Conservation (phyloP, 1,284 basidiomycete genomes). For the Lignosus rhinocerotis region DNA sequence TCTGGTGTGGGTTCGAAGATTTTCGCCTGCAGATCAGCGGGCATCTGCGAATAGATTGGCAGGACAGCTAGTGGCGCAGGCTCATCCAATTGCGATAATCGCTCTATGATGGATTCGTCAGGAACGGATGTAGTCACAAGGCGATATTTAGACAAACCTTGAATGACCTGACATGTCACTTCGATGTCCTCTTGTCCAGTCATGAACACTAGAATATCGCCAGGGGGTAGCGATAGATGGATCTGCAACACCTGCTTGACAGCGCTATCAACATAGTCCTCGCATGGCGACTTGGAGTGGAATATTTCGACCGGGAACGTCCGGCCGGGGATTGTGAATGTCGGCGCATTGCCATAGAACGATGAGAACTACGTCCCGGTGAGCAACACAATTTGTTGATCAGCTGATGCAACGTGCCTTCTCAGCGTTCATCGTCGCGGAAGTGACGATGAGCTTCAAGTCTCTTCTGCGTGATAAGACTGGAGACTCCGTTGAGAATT, state of each 20-base stretch:
- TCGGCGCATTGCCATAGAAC: constrained; percentile 95
- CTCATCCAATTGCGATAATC: constrained; percentile 88
- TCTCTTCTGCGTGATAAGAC: constrained; percentile 91
- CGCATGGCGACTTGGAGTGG: constrained; percentile 96
- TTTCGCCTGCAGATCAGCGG: constrained; percentile 96
- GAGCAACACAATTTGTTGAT: neutral
- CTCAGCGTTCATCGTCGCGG: constrained; percentile 98
- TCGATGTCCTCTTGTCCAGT: constrained; percentile 99
- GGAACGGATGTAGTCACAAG: constrained; percentile 5
- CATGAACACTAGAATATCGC: constrained; percentile 99
- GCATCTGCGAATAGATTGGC: constrained; percentile 99
- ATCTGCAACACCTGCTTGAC: constrained; percentile 98
- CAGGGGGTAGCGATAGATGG: constrained; percentile 90
- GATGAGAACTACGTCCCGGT: constrained; percentile 69
- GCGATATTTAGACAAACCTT: constrained; percentile 52
- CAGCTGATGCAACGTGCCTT: constrained; percentile 55
- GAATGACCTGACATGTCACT: constrained; percentile 87
- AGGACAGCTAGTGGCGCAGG: constrained; percentile 84
- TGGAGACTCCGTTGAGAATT: constrained; percentile 33
- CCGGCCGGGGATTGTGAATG: constrained; percentile 96
- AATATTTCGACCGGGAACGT: constrained; percentile 98
- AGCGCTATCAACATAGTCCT: constrained; percentile 97
- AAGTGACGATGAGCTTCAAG: constrained; percentile 95
- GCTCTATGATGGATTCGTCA: constrained; percentile 61
- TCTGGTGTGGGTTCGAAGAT: constrained; percentile 96